phyloP scores from a whole-genome alignment of 306 rosid genomes.

The Adenanthera pavonina region DNA sequence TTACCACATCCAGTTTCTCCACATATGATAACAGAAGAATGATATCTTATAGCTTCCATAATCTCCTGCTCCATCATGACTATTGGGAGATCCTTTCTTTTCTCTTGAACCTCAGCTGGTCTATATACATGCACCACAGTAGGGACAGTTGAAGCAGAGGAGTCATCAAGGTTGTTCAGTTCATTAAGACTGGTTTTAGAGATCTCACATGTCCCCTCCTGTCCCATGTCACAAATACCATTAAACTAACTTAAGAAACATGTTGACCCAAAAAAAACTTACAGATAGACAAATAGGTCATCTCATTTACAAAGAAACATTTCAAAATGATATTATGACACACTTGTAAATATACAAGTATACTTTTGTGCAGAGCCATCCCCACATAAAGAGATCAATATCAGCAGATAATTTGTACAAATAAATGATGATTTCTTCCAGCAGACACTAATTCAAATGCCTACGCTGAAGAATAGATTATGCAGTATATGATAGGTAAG shows the following conservation, averaged over 20 bases:
- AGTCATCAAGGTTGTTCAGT: constrained; percentile 39
- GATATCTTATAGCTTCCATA: constrained; percentile 85
- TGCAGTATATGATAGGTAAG: constrained; percentile 4
- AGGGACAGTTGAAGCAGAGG: constrained; percentile 47
- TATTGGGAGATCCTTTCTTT: constrained; percentile 91
- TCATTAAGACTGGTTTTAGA: constrained; percentile 38
- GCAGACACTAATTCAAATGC: not conserved
- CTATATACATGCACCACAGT: constrained; percentile 82
- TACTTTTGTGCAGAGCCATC: not conserved
- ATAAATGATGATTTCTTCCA: constrained; percentile 27
- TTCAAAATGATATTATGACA: constrained; percentile 16
- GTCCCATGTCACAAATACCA: constrained; percentile 43
- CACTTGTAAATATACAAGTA: not conserved
- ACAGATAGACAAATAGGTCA: constrained; percentile 19
- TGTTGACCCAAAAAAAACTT: not conserved
- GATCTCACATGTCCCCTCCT: constrained; percentile 51
- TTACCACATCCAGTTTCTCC: constrained; percentile 99
- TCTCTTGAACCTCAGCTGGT: constrained; percentile 71
- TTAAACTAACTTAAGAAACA: not conserved
- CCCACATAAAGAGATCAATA: not conserved
- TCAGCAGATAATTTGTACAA: not conserved
- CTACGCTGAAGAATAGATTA: constrained; percentile 3
- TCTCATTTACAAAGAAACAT: constrained; percentile 6
- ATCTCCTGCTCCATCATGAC: constrained; percentile 99
- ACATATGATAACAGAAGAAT: constrained; percentile 80